A percentile compares a stretch with the other conserved stretches of the same genome.
phyloP scores from a whole-genome alignment of 768 basidiomycete species.

The Mycena venus region DNA sequence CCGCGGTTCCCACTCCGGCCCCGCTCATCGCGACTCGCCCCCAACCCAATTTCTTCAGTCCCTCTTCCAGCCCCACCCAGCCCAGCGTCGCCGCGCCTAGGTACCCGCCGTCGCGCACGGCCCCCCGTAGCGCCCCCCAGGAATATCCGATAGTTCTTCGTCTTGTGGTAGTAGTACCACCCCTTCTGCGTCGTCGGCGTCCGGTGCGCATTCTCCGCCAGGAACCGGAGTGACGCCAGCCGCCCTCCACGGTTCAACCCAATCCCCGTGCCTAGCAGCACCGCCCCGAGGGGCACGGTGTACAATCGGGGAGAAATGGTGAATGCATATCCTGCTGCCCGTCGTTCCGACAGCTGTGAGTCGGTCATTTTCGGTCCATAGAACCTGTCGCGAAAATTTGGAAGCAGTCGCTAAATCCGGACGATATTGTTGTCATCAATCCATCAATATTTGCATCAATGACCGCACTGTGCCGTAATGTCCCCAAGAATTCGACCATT shows the following conservation, averaged over 20 bases:
- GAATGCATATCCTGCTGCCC: conserved; percentile 34
- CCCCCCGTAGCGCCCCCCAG: conserved; percentile 79
- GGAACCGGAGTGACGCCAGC: conserved; percentile 79
- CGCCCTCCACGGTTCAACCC: conserved; percentile 83
- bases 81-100: conserved; percentile 56
- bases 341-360: not conserved
- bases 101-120: conserved; percentile 66
- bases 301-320: conserved; percentile 71
- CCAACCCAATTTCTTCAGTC: conserved; percentile 51
- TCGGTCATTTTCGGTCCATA: conserved; percentile 7
- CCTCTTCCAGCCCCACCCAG: conserved; percentile 62
- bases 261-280: conserved; percentile 73
- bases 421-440: not conserved
- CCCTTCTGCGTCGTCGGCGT: conserved; percentile 88
- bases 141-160: conserved; percentile 91
- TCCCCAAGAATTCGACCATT: not conserved
- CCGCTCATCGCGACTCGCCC: conserved; percentile 62
- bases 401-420: not conserved
- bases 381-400: not conserved
- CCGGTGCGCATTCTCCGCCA: conserved; percentile 94
- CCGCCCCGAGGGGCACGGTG: conserved; percentile 70
- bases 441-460: not conserved
- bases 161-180: conserved; percentile 98
- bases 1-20: conserved; percentile 76
- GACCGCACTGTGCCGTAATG: not conserved